Evolutionary conservation across 208 protist species (phyloP), one percentile per base, ranked within the genome.

Genomic region (Tritrichomonas foetus): DNA sequence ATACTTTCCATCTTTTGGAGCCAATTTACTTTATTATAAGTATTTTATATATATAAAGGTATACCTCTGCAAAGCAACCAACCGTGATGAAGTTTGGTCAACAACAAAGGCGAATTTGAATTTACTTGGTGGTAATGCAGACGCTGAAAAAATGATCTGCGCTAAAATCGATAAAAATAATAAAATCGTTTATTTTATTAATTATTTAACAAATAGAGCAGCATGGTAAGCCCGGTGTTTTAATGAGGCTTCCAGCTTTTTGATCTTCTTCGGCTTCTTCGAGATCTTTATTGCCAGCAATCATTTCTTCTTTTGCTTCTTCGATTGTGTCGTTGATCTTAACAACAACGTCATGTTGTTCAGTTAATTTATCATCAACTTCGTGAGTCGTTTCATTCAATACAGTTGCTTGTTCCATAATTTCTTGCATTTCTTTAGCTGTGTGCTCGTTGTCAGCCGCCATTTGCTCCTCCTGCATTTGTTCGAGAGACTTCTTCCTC

Each of bases 271-370:
- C 47, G 0, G 78, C 78, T 39, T 61, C 78, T 36, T 44, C 78
- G 14, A 89, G 30, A 61, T 89, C 78, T 53, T 44, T 36, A 50
- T 89, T 89, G 57, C 78, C 78, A 22, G 41, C 78, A 57, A 89
- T 47, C 78, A 89, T 89, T 89, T 89, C 78, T 39, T 89, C 3
- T 11, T 57, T 53, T 16, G 78, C 78, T 11, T 89, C 78, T 57
- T 53, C 41, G 13, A 89, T 89, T 57, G 41, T 89, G 9, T 89
- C 27, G 20, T 89, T 47, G 30, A 89, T 89, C 30, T 47, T 25
- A 57, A 44, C 78, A 33, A 89, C 47, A n/a, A 57, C 13, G 3
- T 53, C 78, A 47, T 89, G 78, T 33, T 89, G 27, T 61, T 53
- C 78, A 33, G 44, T 47, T 8, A 89, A 27, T 30, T 89, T 53